Conservation (phyloP, 2,329 filamentous ascomycete genomes). For the Teratosphaeriaceae sp. region DNA sequence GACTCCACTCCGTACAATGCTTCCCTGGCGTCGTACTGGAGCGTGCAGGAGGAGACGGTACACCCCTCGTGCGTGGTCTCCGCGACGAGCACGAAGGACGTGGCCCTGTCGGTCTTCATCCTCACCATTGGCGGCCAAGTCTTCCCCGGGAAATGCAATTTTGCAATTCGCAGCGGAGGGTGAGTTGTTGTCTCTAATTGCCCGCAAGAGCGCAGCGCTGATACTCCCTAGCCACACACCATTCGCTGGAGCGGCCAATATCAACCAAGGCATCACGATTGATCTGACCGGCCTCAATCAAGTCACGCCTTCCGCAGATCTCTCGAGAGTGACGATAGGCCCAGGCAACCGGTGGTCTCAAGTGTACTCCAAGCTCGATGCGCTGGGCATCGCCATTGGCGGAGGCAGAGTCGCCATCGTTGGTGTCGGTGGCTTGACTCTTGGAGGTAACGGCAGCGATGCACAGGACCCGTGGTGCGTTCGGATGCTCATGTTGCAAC, state of each 20-base stretch:
- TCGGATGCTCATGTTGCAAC: not conserved
- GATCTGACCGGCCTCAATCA: constrained; percentile 39
- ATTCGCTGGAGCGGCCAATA: constrained; percentile 15
- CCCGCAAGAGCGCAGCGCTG: not conserved
- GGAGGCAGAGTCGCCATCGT: constrained; percentile 40
- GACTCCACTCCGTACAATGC: constrained; percentile 11
- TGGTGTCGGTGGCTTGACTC: constrained; percentile 39
- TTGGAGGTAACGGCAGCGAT: constrained; percentile 20
- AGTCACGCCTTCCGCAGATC: constrained; percentile 29
- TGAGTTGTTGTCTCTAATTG: not conserved
- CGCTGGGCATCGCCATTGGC: constrained; percentile 34
- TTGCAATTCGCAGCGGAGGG: constrained; percentile 17
- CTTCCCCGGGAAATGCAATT: constrained; percentile 12
- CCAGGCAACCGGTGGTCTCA: constrained; percentile 40
- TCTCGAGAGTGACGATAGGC: constrained; percentile 37
- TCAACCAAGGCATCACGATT: constrained; percentile 30
- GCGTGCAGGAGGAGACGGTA: constrained; percentile 12
- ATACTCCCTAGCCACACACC: constrained; percentile 11
- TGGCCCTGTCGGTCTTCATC: constrained; percentile 12
- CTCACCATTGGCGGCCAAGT: constrained; percentile 9
- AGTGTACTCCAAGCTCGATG: constrained; percentile 37
- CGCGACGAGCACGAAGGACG: constrained; percentile 14
- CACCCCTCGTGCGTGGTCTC: constrained; percentile 15
- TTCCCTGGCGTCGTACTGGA: constrained; percentile 19
- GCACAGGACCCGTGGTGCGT: not conserved